Conservation (phyloP, 306 rosid genomes). For the Cucurbita moschata region DNA sequence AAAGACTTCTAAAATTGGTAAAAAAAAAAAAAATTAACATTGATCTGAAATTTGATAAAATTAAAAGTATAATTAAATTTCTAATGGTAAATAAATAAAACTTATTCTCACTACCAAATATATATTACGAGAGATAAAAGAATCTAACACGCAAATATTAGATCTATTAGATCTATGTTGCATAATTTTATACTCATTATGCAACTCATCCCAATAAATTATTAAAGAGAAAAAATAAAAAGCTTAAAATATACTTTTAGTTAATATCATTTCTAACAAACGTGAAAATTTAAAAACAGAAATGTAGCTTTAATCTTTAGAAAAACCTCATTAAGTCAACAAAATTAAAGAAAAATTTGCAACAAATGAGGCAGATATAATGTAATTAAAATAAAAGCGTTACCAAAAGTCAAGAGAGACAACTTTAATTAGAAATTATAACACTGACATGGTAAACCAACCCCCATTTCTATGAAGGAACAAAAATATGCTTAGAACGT, state of each 20-base stretch:
- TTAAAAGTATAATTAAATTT: too few species aligned
- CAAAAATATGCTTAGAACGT: background rate
- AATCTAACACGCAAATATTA: background rate
- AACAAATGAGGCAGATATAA: background rate
- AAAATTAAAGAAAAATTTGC: background rate
- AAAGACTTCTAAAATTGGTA: too few species aligned
- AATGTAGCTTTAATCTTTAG: background rate
- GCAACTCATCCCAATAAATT: too few species aligned
- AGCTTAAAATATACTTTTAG: too few species aligned
- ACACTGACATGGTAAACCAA: too few species aligned
- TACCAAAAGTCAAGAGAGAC: background rate
- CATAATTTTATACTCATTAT: too few species aligned
- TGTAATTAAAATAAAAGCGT: background rate
- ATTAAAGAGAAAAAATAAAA: background rate
- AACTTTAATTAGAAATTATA: background rate
- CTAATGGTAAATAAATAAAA: too few species aligned
- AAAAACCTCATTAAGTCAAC: background rate
- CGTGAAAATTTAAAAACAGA: background rate
- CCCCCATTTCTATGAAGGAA: background rate
- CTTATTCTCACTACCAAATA: too few species aligned
- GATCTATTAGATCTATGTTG: background rate
- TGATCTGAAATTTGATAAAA: too few species aligned
- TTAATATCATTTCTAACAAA: too few species aligned
- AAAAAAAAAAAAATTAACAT: too few species aligned
- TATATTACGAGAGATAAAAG: background rate